Base-by-base conservation (phyloP, 768 basidiomycete species). In the Serendipita sp. region DNA sequence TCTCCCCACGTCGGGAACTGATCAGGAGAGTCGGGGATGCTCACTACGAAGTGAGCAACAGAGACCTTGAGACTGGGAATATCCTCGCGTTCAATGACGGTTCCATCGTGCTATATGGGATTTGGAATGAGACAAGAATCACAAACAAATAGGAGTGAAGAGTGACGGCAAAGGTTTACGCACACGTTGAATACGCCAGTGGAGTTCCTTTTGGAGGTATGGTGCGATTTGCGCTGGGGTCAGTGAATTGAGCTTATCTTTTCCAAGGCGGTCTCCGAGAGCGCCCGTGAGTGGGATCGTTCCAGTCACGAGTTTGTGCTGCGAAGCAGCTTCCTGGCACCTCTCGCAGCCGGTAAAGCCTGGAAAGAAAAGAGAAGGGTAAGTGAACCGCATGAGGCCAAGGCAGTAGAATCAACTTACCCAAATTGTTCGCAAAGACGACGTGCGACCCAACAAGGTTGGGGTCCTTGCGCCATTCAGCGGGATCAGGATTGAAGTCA, bases 111-210 rank as follows among this genome's bases (percentile, higher is more conserved):
- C 56, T 60, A 28, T n/a, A 60, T n/a, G 35, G 35, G 23, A 16
- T 8, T 30, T 8, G 16, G 7, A 11, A 5, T 23, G 23, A 60
- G 28, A n/a, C 8, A 23, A 16, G 23, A 11, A 4, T 28, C 8
- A 8, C 8, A 35, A 36, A 30, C 23, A 10, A 32, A 32, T 8
- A 4, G 56, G 10, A 60, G 10, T 8, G 34, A 28, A 60, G n/a
- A 60, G 7, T 41, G 38, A 23, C 23, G 23, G 23, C 23, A 23
- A 23, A 23, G 23, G 23, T 23, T 23, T 23, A 23, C 70, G 18
- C 62, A 78, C 79, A 72, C 75, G 76, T 62, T 74, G 72, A 4
- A 78, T 71, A 52, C 76, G 74, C 78, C 78, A 79, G 41, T 77
- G 72, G 5, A 81, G 69, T n/a, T 75, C 70, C 5, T 75, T 66